phyloP scores from a whole-genome alignment of 768 basidiomycete genomes.

The Aureoboletus auriporus region DNA sequence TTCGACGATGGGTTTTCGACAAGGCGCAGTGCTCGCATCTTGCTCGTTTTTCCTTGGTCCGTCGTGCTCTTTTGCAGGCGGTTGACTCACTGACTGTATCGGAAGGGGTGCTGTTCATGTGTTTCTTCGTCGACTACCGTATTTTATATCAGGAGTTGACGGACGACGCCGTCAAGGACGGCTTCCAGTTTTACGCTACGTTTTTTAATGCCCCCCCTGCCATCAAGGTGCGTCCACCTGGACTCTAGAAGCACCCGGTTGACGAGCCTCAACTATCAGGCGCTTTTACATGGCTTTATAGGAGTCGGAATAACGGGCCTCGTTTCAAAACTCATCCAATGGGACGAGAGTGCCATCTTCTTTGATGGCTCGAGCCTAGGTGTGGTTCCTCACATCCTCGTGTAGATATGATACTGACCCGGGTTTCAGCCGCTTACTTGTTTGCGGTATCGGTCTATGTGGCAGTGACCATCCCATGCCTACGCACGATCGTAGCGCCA shows the following conservation, averaged over 20 bases:
- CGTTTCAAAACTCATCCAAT: conserved; percentile 74
- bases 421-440: conserved; percentile 58
- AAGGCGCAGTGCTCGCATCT: conserved; percentile 83
- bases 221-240: conserved; percentile 64
- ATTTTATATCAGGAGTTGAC: conserved; percentile 69
- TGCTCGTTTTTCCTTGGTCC: conserved; percentile 88
- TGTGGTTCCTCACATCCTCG: conserved; percentile 31
- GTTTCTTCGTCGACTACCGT: conserved; percentile 83
- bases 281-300: conserved; percentile 81
- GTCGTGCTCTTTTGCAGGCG: conserved; percentile 26
- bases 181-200: conserved; percentile 85
- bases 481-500: conserved; percentile 73
- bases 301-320: conserved; percentile 73
- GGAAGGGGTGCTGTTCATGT: conserved; percentile 76
- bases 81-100: conserved; percentile 1
- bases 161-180: conserved; percentile 65
- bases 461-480: conserved; percentile 72
- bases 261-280: conserved; percentile 39
- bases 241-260: neutral
- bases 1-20: conserved; percentile 74
- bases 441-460: conserved; percentile 79
- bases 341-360: conserved; percentile 92
- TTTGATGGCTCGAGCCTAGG: conserved; percentile 91
- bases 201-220: conserved; percentile 93
- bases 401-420: too few species aligned